Percentiles rank a stretch among this genome's conserved stretches.
Evolutionary conservation across 1,284 basidiomycete species (phyloP).

Genomic region (Volvariella surrecta): DNA sequence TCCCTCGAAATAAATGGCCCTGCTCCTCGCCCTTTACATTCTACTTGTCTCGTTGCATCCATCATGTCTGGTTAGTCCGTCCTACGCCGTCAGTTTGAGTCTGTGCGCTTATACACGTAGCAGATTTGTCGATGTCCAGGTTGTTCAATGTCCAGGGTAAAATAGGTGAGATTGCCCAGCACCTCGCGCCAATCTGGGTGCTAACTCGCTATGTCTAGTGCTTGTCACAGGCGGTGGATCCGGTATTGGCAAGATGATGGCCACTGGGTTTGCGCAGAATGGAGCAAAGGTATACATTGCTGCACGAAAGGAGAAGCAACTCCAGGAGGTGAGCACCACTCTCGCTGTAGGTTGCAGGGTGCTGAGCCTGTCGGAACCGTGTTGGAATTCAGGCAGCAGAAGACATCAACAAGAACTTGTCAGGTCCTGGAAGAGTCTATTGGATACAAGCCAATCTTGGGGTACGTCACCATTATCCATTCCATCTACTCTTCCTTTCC

Average conservation of each 20-base stretch:
- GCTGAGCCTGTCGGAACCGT: slow-evolving; percentile 6
- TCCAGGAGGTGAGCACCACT: slow-evolving; percentile 52
- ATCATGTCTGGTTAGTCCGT: too few species aligned
- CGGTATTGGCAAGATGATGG: slow-evolving; percentile 78
- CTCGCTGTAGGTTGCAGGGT: background rate
- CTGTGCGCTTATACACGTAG: too few species aligned
- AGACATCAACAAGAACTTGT: slow-evolving; percentile 49
- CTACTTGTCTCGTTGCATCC: too few species aligned
- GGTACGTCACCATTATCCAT: slow-evolving; percentile 30
- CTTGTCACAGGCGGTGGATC: slow-evolving; percentile 76
- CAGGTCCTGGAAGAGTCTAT: slow-evolving; percentile 42
- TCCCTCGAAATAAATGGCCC: too few species aligned
- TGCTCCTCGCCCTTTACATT: too few species aligned
- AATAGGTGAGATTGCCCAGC: slow-evolving; percentile 39
- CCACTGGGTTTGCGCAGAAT: slow-evolving; percentile 72
- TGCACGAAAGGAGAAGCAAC: slow-evolving; percentile 68
- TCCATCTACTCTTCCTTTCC: background rate
- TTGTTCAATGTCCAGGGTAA: slow-evolving; percentile 73
- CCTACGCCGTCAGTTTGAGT: too few species aligned
- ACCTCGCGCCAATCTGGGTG: slow-evolving; percentile 1
- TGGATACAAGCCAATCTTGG: slow-evolving; percentile 70
- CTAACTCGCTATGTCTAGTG: slow-evolving; percentile 30
- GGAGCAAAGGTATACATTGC: slow-evolving; percentile 85
- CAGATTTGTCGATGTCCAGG: slow-evolving; percentile 51
- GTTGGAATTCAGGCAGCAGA: slow-evolving; percentile 37